Evolutionary conservation across 306 rosid species (phyloP).

Genomic region (Citrullus mucosospermus): DNA sequence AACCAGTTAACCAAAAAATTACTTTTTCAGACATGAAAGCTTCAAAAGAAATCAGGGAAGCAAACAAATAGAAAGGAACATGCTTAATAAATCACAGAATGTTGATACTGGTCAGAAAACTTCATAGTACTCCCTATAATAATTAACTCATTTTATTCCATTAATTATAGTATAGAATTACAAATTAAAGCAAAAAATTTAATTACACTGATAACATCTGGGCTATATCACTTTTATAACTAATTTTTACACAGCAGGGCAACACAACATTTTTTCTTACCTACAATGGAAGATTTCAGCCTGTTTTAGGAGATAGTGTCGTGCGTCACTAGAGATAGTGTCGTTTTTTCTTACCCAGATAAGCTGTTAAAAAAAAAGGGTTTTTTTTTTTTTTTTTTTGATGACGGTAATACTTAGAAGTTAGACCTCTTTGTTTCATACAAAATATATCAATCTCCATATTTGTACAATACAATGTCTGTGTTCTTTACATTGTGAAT

Average conservation of each 20-base stretch:
- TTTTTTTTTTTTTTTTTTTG: too few relatives aligned
- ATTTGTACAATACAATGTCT: too few relatives aligned
- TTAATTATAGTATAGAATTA: background rate
- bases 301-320: background rate
- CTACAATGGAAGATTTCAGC: background rate
- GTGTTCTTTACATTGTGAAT: background rate
- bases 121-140: background rate
- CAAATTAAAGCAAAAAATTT: background rate
- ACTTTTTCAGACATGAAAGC: slow-evolving; percentile 7
- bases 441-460: background rate
- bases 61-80: background rate
- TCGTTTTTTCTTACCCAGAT: too few relatives aligned
- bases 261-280: background rate
- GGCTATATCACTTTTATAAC: background rate
- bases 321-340: background rate
- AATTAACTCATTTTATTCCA: background rate
- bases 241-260: background rate
- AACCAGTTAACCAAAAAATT: slow-evolving; percentile 22
- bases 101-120: background rate
- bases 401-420: background rate
- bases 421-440: background rate
- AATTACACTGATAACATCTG: background rate
- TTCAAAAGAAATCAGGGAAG: background rate
- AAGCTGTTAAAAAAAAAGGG: too few relatives aligned
- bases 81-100: background rate